Base-by-base conservation (phyloP, 2,329 filamentous ascomycete genomes). In the Orbilia quercus region DNA sequence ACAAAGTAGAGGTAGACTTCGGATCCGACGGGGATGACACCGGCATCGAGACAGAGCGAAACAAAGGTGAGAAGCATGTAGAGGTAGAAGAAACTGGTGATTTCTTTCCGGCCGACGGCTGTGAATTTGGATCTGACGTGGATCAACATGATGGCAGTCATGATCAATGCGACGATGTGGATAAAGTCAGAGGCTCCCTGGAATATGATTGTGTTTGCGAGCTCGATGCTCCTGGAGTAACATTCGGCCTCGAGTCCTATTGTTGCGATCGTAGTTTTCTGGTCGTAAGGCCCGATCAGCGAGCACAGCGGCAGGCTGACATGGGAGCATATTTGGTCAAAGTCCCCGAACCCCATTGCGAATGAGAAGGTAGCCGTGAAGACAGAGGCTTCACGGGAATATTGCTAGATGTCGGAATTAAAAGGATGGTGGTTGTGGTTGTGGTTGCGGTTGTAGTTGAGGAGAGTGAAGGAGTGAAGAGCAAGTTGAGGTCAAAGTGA, bases 141-240 rank as follows among this genome's bases (percentile, higher is more conserved):
- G 76, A 99, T 85, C 75, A 99, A 92, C 95, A 99, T 99, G 79
- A 96, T 90, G 7, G 94, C 90, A 2, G 92, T 96, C 94, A 99
- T 97, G 77, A 89, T 84, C 71, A 99, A 84, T 12, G 94, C 91
- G 66, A 90, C 83, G 77, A 99, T 98, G 82, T 99, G 95, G 83
- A 95, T 91, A 79, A 94, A 92, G 75, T 91, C 91, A 20, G 92
- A 89, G 25, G 93, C 95, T 79, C 89, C 91, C 82, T 98, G 89
- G 81, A 99, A 99, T 79, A 99, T 99, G 83, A 98, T 94, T 42
- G 95, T 99, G 83, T 99, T 99, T 77, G 93, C 95, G 77, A 98
- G 82, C 82, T 97, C 93, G 81, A 99, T 94, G 79, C 95, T 96
- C 71, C 95, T 89, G 71, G 95, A 91, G 83, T 94, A 98, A 84